These are phyloP conservation scores for Aspergillus aculeatinus DNA, from an alignment of 2,329 filamentous ascomycete species.

Conservation along the genomic window DNA sequence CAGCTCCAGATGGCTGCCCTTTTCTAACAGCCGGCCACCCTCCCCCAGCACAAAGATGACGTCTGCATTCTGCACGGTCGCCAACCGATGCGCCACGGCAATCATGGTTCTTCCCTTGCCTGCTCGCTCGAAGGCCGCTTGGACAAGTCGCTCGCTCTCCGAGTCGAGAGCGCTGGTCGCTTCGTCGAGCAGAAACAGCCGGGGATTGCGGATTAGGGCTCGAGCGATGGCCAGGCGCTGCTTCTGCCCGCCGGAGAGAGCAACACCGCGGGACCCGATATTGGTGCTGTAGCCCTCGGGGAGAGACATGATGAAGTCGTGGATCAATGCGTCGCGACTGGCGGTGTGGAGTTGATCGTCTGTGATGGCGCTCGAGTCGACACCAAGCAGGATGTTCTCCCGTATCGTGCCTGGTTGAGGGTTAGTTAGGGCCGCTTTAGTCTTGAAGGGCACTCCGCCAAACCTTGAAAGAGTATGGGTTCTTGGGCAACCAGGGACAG, in stretches of 20 bases:
- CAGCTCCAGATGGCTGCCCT: slow-evolving; percentile 60
- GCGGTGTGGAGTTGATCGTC: slow-evolving; percentile 48
- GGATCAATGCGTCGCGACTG: slow-evolving; percentile 53
- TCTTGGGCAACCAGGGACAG: slow-evolving; percentile 45
- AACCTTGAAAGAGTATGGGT: slow-evolving; percentile 45
- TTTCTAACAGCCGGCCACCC: slow-evolving; percentile 57
- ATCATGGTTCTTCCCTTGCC: slow-evolving; percentile 65
- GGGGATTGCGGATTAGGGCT: slow-evolving; percentile 54
- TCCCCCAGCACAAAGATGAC: slow-evolving; percentile 76
- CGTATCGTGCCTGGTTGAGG: slow-evolving; percentile 33
- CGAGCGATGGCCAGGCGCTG: slow-evolving; percentile 58
- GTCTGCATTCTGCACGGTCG: slow-evolving; percentile 75
- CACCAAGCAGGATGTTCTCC: slow-evolving; percentile 50
- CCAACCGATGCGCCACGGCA: slow-evolving; percentile 74
- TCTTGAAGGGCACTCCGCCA: no score
- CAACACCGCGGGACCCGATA: slow-evolving; percentile 50
- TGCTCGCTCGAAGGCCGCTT: slow-evolving; percentile 64
- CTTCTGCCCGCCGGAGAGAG: slow-evolving; percentile 56
- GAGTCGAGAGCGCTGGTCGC: slow-evolving; percentile 63
- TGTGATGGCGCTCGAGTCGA: slow-evolving; percentile 24
- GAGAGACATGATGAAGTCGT: slow-evolving; percentile 54
- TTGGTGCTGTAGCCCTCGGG: slow-evolving; percentile 53
- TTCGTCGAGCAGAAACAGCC: slow-evolving; percentile 58
- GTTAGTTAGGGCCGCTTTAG: no score
- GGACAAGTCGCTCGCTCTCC: slow-evolving; percentile 65